Conservation (phyloP, 108 stramenopile species). For the Nitzschia sp. region DNA sequence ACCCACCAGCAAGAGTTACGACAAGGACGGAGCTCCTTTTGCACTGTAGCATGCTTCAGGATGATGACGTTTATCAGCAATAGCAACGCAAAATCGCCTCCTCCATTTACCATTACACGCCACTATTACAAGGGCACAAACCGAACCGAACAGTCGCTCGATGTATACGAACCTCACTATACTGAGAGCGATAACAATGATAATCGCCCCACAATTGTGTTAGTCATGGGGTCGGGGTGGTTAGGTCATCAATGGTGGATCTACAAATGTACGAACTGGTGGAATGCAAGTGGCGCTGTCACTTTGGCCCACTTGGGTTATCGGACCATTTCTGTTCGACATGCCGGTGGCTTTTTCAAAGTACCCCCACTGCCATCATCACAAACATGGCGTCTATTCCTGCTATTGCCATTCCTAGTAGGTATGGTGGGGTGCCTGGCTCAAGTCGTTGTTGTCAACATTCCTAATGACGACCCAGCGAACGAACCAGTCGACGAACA, state of each 20-base stretch:
- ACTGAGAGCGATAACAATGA: neutral
- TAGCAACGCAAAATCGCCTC: too few relatives aligned
- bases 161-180: constrained; percentile 52
- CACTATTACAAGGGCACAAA: neutral
- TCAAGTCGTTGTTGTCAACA: neutral
- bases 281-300: constrained; percentile 62
- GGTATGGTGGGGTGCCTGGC: neutral
- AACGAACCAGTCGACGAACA: neutral
- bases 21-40: too few relatives aligned
- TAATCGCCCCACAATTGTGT: constrained; percentile 26
- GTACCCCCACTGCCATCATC: neutral
- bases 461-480: neutral
- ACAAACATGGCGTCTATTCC: neutral
- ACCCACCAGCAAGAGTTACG: too few relatives aligned
- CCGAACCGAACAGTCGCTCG: constrained; percentile 62
- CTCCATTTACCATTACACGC: neutral
- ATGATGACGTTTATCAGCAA: too few relatives aligned
- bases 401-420: neutral
- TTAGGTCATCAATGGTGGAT: constrained; percentile 53
- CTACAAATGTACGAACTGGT: constrained; percentile 61
- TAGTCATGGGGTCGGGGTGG: constrained; percentile 76
- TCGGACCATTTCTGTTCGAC: constrained; percentile 62
- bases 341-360: constrained; percentile 59
- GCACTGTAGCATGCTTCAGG: too few relatives aligned
- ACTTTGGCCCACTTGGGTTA: constrained; percentile 47